phyloP scores from a whole-genome alignment of 202 grass and related monocot species.

The Hordeum pubiflorum region DNA sequence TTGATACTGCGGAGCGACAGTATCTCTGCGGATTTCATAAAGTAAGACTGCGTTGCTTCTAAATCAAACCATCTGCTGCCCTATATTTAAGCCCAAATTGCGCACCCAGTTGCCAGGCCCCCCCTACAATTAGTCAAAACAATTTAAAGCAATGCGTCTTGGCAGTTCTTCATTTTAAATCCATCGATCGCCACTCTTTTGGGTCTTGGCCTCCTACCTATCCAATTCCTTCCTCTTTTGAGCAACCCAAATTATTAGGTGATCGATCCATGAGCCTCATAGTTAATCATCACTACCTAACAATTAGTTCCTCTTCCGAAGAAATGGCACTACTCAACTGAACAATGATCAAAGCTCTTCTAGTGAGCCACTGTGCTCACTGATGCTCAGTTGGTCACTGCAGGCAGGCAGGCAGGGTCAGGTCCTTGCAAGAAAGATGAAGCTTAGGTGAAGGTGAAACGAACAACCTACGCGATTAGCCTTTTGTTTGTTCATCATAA shows the following conservation, averaged over 20 bases:
- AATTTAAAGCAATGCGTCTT: not conserved
- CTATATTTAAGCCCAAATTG: constrained; percentile 23
- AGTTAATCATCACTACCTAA: constrained; percentile 20
- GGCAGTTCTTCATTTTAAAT: constrained; percentile 8
- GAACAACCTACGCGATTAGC: not conserved
- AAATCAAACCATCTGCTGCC: not conserved
- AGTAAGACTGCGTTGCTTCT: constrained; percentile 19
- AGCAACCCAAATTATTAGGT: not conserved
- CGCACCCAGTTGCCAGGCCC: not conserved
- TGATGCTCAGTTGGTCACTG: not conserved
- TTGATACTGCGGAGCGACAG: not conserved
- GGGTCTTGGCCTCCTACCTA: not conserved
- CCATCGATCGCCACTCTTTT: not conserved
- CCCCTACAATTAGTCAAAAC: not conserved
- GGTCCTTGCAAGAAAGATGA: constrained; percentile 8
- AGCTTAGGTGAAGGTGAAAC: not conserved
- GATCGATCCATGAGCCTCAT: not conserved
- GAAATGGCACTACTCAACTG: not conserved
- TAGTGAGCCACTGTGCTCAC: not conserved
- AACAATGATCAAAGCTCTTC: constrained; percentile 11
- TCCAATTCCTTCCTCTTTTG: not conserved
- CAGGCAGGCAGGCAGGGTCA: not conserved
- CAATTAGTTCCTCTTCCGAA: not conserved
- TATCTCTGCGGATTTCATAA: constrained; percentile 17
- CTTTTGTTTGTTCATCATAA: not conserved